These are phyloP conservation scores for Sporodiniella umbellata DNA, from an alignment of 371 early-diverging fungal species.

Conservation along the genomic window DNA sequence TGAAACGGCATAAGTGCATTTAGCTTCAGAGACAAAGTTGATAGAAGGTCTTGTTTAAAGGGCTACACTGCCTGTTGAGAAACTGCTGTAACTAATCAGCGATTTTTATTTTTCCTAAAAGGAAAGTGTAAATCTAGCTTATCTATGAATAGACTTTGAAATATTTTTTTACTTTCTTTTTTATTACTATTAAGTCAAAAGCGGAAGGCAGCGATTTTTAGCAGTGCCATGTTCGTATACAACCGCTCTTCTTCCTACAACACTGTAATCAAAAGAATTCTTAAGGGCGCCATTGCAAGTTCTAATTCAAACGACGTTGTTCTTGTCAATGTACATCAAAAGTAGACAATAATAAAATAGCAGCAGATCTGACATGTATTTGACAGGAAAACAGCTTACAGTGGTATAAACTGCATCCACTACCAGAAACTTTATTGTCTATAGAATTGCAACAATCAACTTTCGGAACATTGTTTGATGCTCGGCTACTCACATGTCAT, in stretches of 20 bases:
- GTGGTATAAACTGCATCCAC: conserved; percentile 10
- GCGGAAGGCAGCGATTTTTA: neutral
- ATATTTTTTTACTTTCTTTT: neutral
- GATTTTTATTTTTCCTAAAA: too few relatives aligned
- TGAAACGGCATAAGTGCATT: too few relatives aligned
- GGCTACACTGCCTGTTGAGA: too few relatives aligned
- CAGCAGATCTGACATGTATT: neutral
- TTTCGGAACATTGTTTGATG: conserved; percentile 32
- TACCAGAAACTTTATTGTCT: conserved; percentile 6
- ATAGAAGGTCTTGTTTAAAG: too few relatives aligned
- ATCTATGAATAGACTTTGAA: too few relatives aligned
- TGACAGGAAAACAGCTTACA: conserved; percentile 28
- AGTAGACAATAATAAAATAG: neutral
- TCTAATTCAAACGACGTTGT: conserved; percentile 15
- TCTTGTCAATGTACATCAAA: conserved; percentile 24
- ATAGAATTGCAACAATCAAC: conserved; percentile 26
- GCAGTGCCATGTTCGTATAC: conserved; percentile 31
- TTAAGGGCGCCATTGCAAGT: conserved; percentile 22
- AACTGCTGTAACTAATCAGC: too few relatives aligned
- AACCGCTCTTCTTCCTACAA: conserved; percentile 24
- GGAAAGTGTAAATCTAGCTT: too few relatives aligned
- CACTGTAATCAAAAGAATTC: conserved; percentile 25
- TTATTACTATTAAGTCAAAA: neutral
- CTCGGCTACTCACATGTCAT: conserved; percentile 15
- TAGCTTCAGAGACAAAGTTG: too few relatives aligned